Percentiles rank a stretch among this genome's conserved stretches.
Evolutionary conservation across 768 basidiomycete genomes (phyloP).

Genomic region (Pisolithus marmoratus): DNA sequence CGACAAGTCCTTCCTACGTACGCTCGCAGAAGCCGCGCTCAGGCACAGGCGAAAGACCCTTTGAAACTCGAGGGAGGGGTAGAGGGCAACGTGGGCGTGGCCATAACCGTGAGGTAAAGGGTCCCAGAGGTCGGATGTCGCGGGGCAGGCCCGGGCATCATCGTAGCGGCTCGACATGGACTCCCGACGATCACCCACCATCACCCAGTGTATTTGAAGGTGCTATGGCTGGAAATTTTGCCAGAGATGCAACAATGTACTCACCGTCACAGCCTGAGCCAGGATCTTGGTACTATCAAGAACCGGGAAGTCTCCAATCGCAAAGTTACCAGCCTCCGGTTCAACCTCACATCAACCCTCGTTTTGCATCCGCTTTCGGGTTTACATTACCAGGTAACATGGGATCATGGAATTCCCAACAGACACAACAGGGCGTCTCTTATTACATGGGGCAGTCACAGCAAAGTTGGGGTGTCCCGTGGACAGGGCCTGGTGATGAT

Average conservation of each 20-base stretch:
- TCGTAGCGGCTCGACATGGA: constrained; percentile 13
- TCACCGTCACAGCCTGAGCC: constrained; percentile 6
- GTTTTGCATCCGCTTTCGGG: constrained; percentile 66
- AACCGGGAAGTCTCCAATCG: constrained; percentile 2
- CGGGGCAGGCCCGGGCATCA: neutral
- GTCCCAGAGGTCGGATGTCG: neutral
- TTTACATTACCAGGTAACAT: constrained; percentile 29
- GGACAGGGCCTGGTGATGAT: constrained; percentile 29
- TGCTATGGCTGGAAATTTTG: constrained; percentile 36
- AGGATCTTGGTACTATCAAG: constrained; percentile 15
- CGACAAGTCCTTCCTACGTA: neutral
- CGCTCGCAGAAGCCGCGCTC: neutral
- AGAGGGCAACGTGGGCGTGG: constrained; percentile 14
- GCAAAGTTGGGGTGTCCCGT: constrained; percentile 35
- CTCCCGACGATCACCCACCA: constrained; percentile 27
- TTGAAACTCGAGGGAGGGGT: neutral
- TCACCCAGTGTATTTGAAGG: constrained; percentile 44
- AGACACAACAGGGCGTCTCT: constrained; percentile 9
- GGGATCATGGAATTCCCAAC: constrained; percentile 15
- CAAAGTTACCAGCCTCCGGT: constrained; percentile 32
- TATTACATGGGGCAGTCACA: constrained; percentile 8
- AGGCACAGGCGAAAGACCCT: neutral
- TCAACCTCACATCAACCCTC: constrained; percentile 84
- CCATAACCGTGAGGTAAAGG: constrained; percentile 14
- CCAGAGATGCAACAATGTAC: constrained; percentile 18